These are phyloP conservation scores for Monilinia laxa DNA, from an alignment of 2,329 filamentous ascomycete genomes.

Conservation along the genomic window DNA sequence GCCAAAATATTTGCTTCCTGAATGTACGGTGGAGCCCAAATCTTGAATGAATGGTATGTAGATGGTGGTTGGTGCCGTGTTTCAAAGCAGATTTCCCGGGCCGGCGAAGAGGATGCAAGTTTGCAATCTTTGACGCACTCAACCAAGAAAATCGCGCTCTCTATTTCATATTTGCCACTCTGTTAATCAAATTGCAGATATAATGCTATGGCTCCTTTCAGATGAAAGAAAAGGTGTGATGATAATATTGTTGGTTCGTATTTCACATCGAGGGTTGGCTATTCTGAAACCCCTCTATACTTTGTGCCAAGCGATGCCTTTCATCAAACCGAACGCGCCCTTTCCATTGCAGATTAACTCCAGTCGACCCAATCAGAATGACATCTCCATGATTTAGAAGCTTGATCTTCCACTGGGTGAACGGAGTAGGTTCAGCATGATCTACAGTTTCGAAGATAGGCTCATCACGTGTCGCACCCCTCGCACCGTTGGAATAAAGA, in stretches of 20 bases:
- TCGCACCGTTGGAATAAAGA: slow-evolving; percentile 8
- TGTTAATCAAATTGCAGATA: too few relatives aligned
- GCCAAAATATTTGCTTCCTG: too few relatives aligned
- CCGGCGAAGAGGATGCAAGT: too few relatives aligned
- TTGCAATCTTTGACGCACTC: too few relatives aligned
- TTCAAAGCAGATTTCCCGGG: too few relatives aligned
- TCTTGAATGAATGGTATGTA: too few relatives aligned
- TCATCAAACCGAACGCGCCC: slow-evolving; percentile 10
- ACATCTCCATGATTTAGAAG: slow-evolving; percentile 12
- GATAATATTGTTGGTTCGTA: background rate
- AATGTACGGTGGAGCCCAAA: too few relatives aligned
- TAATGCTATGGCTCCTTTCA: too few relatives aligned
- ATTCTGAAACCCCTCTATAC: background rate
- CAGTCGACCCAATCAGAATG: background rate
- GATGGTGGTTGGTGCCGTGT: too few relatives aligned
- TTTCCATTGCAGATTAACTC: slow-evolving; percentile 13
- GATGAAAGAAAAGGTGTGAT: background rate
- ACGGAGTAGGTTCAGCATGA: slow-evolving; percentile 14
- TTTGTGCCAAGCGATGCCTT: background rate
- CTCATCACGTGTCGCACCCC: slow-evolving; percentile 8
- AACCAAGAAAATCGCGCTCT: too few relatives aligned
- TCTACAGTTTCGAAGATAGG: slow-evolving; percentile 15
- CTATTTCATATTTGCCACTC: too few relatives aligned
- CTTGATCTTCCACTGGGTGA: slow-evolving; percentile 19
- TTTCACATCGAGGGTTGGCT: background rate